Evolutionary conservation across 345 rosid species (phyloP).

Genomic region (Eutrema japonicum): DNA sequence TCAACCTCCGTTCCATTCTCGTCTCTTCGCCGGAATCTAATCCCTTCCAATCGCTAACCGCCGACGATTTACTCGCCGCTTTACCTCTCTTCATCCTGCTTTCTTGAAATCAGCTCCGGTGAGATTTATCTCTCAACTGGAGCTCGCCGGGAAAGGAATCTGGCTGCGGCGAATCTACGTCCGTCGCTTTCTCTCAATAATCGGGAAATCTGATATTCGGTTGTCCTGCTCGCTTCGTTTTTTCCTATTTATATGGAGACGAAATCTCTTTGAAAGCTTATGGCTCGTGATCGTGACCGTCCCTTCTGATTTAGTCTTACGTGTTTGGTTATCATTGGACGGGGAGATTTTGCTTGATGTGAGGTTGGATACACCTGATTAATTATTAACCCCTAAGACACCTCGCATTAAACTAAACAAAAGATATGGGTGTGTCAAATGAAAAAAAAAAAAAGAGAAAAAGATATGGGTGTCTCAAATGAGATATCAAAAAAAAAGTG

Average conservation of each 20-base stretch:
- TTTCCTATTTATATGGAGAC: slow-evolving; percentile 26
- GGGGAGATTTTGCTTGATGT: not conserved
- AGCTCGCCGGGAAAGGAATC: slow-evolving; percentile 8
- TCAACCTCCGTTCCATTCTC: slow-evolving; percentile 49
- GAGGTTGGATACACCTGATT: slow-evolving; percentile 24
- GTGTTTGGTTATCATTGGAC: not conserved
- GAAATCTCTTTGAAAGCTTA: slow-evolving; percentile 2
- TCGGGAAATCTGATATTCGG: not conserved
- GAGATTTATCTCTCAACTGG: not conserved
- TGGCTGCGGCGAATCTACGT: not conserved
- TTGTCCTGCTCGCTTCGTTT: slow-evolving; percentile 8
- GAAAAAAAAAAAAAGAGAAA: no score
- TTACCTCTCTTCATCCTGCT: slow-evolving; percentile 32
- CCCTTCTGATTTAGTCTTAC: not conserved
- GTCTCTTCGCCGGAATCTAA: slow-evolving; percentile 22
- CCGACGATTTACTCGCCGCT: slow-evolving; percentile 26
- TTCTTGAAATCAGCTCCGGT: not conserved
- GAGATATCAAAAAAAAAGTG: no score
- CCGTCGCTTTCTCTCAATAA: slow-evolving; percentile 20
- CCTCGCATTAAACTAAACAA: no score
- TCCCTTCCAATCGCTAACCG: not conserved
- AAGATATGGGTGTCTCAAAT: no score
- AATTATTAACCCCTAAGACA: not conserved
- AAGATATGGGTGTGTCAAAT: no score
- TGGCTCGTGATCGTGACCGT: slow-evolving; percentile 13